Base-by-base conservation (phyloP, 2,329 filamentous ascomycete genomes). In the Aphanocladium album region DNA sequence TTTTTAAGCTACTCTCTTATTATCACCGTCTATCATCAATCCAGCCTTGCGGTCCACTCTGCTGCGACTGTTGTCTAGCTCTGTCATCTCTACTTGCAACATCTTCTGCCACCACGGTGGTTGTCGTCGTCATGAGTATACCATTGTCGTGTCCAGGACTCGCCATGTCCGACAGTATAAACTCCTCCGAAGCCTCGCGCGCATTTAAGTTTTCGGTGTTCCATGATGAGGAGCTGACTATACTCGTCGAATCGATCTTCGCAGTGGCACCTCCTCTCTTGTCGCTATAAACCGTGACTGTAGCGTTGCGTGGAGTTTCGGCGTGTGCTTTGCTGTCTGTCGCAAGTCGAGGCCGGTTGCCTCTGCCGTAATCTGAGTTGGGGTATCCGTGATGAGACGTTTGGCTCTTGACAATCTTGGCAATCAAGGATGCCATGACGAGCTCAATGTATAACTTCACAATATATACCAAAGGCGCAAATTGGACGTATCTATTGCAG, bases 391-490 rank as follows among this genome's bases (percentile, higher is more conserved):
- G 35, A 39, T 39, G 9, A 14, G 35, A 14, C 4, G 35, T 39
- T 17, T 39, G 35, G 41, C 53, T 56, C 21, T 58, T 50, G 7
- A 55, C 60, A 47, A 62, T 51, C 56, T 62, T 62, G 11, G 55
- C 50, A 27, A 62, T 62, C 9, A 62, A 43, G 9, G 17, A 30
- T 16, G 60, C 60, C 60, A 62, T 62, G 30, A 54, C 23, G 19
- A 62, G 49, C 19, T 62, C 60, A 45, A 62, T 62, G 43, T 60
- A 51, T 4, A 62, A 25, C 35, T 62, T 62, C 21, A 49, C 27
- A 30, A 60, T 62, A 41, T 62, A 62, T 1, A 56, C 60, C n/a
- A 62, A 39, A 3, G 60, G 60, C 3, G 56, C 27, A 37, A 62
- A 62, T 52, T 62, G 60, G 16, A 60, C 60, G 23, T 62, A 62